Percentiles rank a stretch among this genome's conserved stretches.
Evolutionary conservation across 768 basidiomycete genomes (phyloP).

Genomic region (Scleroderma bovista): DNA sequence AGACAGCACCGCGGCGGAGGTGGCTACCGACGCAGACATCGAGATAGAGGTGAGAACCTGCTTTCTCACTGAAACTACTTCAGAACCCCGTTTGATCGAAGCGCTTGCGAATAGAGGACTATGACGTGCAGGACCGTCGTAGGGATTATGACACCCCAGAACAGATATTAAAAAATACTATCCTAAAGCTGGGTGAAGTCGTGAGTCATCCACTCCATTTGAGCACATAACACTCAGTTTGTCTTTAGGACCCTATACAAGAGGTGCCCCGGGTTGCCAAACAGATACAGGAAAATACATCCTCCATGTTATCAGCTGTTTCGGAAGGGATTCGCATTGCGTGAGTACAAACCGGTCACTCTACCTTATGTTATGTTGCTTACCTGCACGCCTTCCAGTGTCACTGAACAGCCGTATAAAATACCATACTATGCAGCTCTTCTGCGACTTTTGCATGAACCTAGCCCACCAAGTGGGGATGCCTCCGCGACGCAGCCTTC

Average conservation of each 20-base stretch:
- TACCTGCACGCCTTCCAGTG: conserved; percentile 36
- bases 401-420: conserved; percentile 93
- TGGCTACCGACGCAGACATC: conserved; percentile 41
- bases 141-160: conserved; percentile 70
- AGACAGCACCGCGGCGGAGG: conserved; percentile 43
- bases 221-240: conserved; percentile 3
- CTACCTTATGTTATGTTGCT: background rate
- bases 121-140: conserved; percentile 53
- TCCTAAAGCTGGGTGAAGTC: conserved; percentile 77
- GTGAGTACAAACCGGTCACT: conserved; percentile 29
- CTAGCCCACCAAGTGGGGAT: conserved; percentile 30
- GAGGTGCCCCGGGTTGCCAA: conserved; percentile 64
- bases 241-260: conserved; percentile 56
- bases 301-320: conserved; percentile 54
- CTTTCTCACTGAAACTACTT: background rate
- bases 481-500: conserved; percentile 25
- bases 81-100: background rate
- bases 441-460: conserved; percentile 61
- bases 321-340: conserved; percentile 73
- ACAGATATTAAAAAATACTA: conserved; percentile 58
- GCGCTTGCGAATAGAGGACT: conserved; percentile 46
- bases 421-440: conserved; percentile 84
- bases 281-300: conserved; percentile 55
- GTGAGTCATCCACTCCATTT: conserved; percentile 39
- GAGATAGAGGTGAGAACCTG: conserved; percentile 44